Percentiles rank a stretch among this genome's conserved stretches.
phyloP scores from a whole-genome alignment of 257 asterid genomes.

The Lavandula angustifolia region DNA sequence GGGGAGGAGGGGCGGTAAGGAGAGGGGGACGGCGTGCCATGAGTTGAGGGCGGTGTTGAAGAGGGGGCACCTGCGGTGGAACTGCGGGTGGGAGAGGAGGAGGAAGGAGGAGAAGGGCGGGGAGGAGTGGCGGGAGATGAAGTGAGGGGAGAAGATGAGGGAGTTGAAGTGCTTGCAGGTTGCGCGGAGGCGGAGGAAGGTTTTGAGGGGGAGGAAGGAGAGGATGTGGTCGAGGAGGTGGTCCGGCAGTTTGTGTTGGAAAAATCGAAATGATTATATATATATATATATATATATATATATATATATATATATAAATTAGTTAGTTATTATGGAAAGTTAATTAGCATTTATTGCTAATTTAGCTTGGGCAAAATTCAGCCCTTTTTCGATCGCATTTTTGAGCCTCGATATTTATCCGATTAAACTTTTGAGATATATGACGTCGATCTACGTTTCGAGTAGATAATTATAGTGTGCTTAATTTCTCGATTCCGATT shows the following conservation, averaged over 20 bases:
- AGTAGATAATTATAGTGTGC: too few relatives aligned
- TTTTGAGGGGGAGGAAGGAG: slow-evolving; percentile 61
- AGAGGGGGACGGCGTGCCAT: slow-evolving; percentile 48
- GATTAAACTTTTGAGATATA: too few relatives aligned
- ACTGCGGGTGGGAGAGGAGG: slow-evolving; percentile 70
- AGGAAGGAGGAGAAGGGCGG: slow-evolving; percentile 53
- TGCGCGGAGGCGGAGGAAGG: slow-evolving; percentile 56
- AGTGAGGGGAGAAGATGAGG: slow-evolving; percentile 52
- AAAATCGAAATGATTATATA: too few relatives aligned
- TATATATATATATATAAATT: too few relatives aligned
- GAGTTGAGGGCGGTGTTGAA: slow-evolving; percentile 47
- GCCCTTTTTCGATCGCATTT: too few relatives aligned
- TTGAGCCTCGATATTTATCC: too few relatives aligned
- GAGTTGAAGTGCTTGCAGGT: slow-evolving; percentile 68
- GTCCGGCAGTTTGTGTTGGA: slow-evolving; percentile 52
- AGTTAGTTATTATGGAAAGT: too few relatives aligned
- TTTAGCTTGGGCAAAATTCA: too few relatives aligned
- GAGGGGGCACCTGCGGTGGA: slow-evolving; percentile 39
- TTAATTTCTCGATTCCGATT: too few relatives aligned
- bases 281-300: too few relatives aligned
- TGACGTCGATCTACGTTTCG: too few relatives aligned
- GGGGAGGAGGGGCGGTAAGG: slow-evolving; percentile 41
- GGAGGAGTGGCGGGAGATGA: slow-evolving; percentile 47
- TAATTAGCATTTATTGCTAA: too few relatives aligned
- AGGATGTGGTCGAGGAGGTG: slow-evolving; percentile 59